Evolutionary conservation across 306 rosid genomes (phyloP).

Genomic region (Castanopsis chinensis): DNA sequence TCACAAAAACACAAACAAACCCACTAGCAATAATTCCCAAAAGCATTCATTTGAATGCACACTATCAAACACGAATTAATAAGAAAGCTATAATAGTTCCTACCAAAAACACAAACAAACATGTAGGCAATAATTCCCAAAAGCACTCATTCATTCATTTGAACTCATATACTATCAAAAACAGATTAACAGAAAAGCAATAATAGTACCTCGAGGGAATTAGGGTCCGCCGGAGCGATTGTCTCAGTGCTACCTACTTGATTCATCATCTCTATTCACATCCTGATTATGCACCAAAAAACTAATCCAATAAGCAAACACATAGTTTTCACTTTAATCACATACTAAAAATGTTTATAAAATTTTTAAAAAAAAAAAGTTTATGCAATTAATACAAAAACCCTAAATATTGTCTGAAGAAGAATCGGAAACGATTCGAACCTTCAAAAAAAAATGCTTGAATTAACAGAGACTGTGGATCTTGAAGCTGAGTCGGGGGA

Average conservation of each 20-base stretch:
- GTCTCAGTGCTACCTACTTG: constrained; percentile 80
- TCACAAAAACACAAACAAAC: neutral
- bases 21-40: neutral
- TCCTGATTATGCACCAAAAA: constrained; percentile 32
- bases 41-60: neutral
- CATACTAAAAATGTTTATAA: neutral
- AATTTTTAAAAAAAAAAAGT: no score
- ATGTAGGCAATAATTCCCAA: neutral
- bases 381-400: constrained; percentile 33
- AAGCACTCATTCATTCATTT: neutral
- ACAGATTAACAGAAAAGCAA: neutral
- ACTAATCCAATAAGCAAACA: neutral
- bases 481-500: constrained; percentile 18
- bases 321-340: neutral
- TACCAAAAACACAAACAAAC: neutral
- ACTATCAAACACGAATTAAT: neutral
- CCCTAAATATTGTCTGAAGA: constrained; percentile 47
- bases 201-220: constrained; percentile 59
- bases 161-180: neutral
- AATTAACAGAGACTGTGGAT: neutral
- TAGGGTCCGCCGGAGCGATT: constrained; percentile 53
- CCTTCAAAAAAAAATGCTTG: constrained; percentile 35
- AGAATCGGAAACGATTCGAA: constrained; percentile 26
- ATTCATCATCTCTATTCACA: constrained; percentile 57
- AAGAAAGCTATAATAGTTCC: neutral